Percentiles rank a stretch among this genome's conserved stretches.
These are phyloP conservation scores for Chondrus crispus DNA, from an alignment of 23 red algal species.

Conservation along the genomic window DNA sequence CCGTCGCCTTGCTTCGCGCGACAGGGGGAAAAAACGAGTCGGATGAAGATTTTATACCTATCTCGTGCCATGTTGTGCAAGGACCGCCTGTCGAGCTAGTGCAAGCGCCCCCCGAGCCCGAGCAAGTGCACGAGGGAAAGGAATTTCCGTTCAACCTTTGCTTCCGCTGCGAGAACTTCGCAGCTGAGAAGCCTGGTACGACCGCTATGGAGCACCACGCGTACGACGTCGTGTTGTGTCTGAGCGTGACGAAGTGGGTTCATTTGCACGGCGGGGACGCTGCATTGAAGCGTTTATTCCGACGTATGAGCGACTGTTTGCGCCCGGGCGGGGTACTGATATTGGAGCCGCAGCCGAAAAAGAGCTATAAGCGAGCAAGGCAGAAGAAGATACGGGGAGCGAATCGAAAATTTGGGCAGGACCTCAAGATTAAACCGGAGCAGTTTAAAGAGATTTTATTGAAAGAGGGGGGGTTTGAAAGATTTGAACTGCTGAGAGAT, in stretches of 20 bases:
- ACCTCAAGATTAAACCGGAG: slow-evolving; percentile 43
- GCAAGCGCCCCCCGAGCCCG: neutral
- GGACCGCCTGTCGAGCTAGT: neutral
- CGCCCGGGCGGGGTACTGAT: slow-evolving; percentile 58
- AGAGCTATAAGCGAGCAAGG: slow-evolving; percentile 67
- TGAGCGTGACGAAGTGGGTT: slow-evolving; percentile 85
- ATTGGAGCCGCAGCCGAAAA: slow-evolving; percentile 60
- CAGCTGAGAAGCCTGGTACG: neutral
- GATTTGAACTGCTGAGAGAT: slow-evolving; percentile 28
- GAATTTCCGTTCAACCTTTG: slow-evolving; percentile 30
- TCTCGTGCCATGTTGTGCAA: neutral
- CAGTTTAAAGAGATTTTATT: slow-evolving; percentile 24
- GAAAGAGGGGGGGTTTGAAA: slow-evolving; percentile 44
- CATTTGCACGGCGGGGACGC: slow-evolving; percentile 60
- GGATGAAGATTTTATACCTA: neutral
- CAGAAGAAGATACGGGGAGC: slow-evolving; percentile 13
- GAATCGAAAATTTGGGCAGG: neutral
- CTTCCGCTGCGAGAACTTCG: slow-evolving; percentile 48
- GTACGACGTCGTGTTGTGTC: slow-evolving; percentile 64
- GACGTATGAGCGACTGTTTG: neutral
- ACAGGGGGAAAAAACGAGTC: neutral
- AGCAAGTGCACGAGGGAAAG: neutral
- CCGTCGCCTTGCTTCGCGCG: slow-evolving; percentile 14
- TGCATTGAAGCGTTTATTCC: slow-evolving; percentile 51
- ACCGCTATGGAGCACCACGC: neutral